phyloP scores from a whole-genome alignment of 2,329 filamentous ascomycete species.

The Hirsutella minnesotensis region DNA sequence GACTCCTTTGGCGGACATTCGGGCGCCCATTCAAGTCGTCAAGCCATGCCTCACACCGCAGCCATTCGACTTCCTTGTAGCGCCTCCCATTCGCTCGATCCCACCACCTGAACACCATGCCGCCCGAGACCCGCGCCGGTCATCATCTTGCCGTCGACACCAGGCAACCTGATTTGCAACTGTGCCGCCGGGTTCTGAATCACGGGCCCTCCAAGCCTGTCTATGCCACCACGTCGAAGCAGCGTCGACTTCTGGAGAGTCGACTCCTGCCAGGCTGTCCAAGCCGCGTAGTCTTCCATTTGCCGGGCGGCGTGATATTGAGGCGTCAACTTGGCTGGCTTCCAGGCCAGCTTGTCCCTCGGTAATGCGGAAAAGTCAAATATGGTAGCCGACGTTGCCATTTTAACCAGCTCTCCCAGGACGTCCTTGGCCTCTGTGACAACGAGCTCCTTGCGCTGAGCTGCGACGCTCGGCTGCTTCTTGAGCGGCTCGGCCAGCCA shows the following conservation, averaged over 20 bases:
- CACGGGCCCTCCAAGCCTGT: conserved; percentile 10
- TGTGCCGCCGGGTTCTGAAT: conserved; percentile 29
- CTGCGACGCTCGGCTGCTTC: conserved; percentile 28
- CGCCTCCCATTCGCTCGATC: conserved; percentile 43
- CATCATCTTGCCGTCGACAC: conserved; percentile 30
- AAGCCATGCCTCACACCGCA: conserved; percentile 12
- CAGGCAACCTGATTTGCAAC: conserved; percentile 38
- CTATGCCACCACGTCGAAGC: conserved; percentile 13
- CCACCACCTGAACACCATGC: conserved; percentile 36
- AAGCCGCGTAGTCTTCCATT: conserved; percentile 52
- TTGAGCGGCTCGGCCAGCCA: conserved; percentile 52
- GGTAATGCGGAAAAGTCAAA: conserved; percentile 48
- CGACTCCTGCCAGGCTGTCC: conserved; percentile 45
- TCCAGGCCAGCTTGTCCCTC: conserved; percentile 52
- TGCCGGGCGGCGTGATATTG: conserved; percentile 55
- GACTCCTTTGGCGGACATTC: too few species aligned
- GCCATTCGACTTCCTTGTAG: conserved; percentile 31
- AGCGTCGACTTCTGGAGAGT: conserved; percentile 40
- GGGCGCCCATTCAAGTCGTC: not conserved
- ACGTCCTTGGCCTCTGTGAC: conserved; percentile 51
- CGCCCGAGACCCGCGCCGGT: conserved; percentile 17
- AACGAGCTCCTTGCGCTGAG: conserved; percentile 39
- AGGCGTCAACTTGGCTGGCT: conserved; percentile 49
- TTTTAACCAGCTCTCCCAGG: conserved; percentile 50
- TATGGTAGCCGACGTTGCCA: conserved; percentile 43